These are phyloP conservation scores for Salix suchowensis DNA, from an alignment of 345 rosid species.

Conservation along the genomic window DNA sequence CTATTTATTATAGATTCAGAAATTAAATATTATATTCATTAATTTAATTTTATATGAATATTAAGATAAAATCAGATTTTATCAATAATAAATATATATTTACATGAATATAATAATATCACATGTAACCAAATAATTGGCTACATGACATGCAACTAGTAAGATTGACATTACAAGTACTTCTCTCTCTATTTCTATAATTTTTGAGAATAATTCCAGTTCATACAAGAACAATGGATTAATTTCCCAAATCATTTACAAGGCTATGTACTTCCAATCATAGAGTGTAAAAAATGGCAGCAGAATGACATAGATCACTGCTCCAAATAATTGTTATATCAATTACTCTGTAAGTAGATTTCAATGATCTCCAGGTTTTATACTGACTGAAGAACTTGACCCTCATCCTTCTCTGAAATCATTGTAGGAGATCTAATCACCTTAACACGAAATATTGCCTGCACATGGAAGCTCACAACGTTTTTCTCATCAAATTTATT, in stretches of 20 bases:
- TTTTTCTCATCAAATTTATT: background rate
- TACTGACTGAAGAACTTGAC: constrained; percentile 52
- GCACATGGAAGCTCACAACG: constrained; percentile 13
- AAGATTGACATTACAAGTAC: too few relatives aligned
- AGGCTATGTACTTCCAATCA: background rate
- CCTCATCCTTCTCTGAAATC: constrained; percentile 16
- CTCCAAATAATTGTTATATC: constrained; percentile 29
- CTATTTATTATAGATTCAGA: too few relatives aligned
- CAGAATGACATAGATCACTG: constrained; percentile 2
- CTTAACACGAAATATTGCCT: constrained; percentile 76
- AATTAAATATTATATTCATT: too few relatives aligned
- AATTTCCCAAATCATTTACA: background rate
- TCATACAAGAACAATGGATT: background rate
- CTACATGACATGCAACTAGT: too few relatives aligned
- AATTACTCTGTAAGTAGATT: background rate
- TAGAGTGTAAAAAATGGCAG: background rate
- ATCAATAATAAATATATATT: too few relatives aligned
- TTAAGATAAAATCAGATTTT: too few relatives aligned
- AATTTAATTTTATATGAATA: too few relatives aligned
- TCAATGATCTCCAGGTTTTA: constrained; percentile 16
- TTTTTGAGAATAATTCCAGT: background rate
- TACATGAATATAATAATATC: too few relatives aligned
- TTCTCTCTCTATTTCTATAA: too few relatives aligned
- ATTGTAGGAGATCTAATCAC: constrained; percentile 40
- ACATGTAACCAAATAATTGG: too few relatives aligned